These are phyloP conservation scores for Aquilaria agallochum DNA, from an alignment of 441 rosid species.

Conservation along the genomic window DNA sequence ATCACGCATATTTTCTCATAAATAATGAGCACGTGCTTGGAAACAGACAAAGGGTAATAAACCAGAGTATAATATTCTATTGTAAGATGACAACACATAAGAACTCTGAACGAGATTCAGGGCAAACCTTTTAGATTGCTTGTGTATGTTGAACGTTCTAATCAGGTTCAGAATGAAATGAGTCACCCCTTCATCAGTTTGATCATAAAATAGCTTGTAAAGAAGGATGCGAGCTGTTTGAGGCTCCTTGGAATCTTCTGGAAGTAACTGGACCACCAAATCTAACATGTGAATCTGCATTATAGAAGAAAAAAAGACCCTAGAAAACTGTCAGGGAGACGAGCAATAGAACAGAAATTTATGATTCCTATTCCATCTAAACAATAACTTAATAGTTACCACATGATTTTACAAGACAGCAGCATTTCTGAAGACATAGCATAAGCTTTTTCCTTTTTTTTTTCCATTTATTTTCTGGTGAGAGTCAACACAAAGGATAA, in stretches of 20 bases:
- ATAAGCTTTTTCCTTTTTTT: too few relatives aligned
- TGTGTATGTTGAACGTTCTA: slow-evolving; percentile 74
- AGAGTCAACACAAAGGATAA: too few relatives aligned
- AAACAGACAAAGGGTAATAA: slow-evolving; percentile 2
- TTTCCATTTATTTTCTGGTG: too few relatives aligned
- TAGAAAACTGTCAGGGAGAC: background rate
- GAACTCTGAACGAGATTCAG: slow-evolving; percentile 3
- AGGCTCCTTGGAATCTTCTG: slow-evolving; percentile 89
- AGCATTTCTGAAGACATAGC: too few relatives aligned
- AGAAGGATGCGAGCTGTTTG: slow-evolving; percentile 90
- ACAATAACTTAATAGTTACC: too few relatives aligned
- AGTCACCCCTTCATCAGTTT: slow-evolving; percentile 94
- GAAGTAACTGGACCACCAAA: slow-evolving; percentile 65
- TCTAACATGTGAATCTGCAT: slow-evolving; percentile 77
- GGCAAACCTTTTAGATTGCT: slow-evolving; percentile 86
- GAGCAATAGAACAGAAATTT: too few relatives aligned
- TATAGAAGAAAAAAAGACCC: slow-evolving; percentile 4
- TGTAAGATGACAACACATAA: background rate
- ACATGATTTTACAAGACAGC: too few relatives aligned
- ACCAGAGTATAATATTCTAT: background rate
- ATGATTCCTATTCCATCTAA: too few relatives aligned
- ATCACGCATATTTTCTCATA: background rate
- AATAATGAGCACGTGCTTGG: background rate
- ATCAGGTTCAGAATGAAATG: slow-evolving; percentile 83
- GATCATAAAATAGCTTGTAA: slow-evolving; percentile 96